Base-by-base conservation (phyloP, 2,329 filamentous ascomycete genomes). In the Trichoderma endophyticum region DNA sequence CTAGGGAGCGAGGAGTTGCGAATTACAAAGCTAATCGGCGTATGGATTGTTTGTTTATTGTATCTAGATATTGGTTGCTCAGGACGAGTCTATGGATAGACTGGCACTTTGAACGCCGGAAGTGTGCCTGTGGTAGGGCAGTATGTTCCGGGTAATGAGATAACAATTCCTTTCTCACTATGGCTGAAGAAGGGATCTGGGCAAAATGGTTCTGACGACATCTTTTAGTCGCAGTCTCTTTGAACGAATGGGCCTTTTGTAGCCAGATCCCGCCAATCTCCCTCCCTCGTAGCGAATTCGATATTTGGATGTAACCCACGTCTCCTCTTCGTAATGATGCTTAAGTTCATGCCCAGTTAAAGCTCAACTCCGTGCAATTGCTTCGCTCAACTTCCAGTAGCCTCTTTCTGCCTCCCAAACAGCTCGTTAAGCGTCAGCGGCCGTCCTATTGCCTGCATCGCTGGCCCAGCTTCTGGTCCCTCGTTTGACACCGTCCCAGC, bases 401-500 rank as follows among this genome's bases (percentile, higher is more conserved):
- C 57, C 34, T 8, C 77, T 76, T 51, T 77, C 78, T 66, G 79
- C 76, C 64, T 78, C 77, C 24, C 80, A 74, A 87, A 86, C 11
- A 87, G 78, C 72, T 86, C 84, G 39, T 81, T 82, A 51, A 87
- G 74, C 72, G 82, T 85, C 15, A 87, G 75, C 56, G 81, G 81
- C 64, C 83, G 80, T 6, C 84, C 84, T 65, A 85, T 80, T 14
- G 83, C 83, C 71, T 83, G 81, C 79, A 84, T 82, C 3, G 83
- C 84, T 18, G 82, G 82, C 0, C 83, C 83, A 36, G 77, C 80
- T 51, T 82, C 81, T 1, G 78, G 75, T 0, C 76, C 77, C n/a
- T 78, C 76, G 12, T 75, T 74, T 30, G 79, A 77, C 18, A 77
- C 76, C 18, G 75, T 75, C 2, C 78, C 78, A 11, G 77, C 77